Percentiles rank a stretch among this genome's conserved stretches.
Evolutionary conservation across 768 basidiomycete species (phyloP).

Genomic region (Hydnomerulius pinastri): DNA sequence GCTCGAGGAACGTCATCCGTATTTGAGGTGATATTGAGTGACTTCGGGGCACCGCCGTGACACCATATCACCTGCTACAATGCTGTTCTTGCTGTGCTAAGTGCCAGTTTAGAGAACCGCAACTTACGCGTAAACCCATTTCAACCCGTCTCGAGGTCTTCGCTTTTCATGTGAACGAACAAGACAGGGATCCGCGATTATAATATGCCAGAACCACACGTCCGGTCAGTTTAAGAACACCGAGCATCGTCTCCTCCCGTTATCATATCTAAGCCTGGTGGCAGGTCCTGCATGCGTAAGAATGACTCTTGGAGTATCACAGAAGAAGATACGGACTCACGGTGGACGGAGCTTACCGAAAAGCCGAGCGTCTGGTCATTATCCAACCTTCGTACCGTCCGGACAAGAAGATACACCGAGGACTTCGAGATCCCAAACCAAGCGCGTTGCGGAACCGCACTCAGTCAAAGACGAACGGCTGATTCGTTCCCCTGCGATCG

Average conservation of each 20-base stretch:
- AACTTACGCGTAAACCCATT: too few species aligned
- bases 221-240: background rate
- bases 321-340: conserved; percentile 1
- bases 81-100: too few species aligned
- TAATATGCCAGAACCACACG: background rate
- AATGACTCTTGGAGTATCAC: too few species aligned
- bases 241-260: background rate
- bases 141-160: too few species aligned
- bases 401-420: background rate
- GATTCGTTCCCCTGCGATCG: background rate
- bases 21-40: background rate
- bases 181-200: too few species aligned
- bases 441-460: conserved; percentile 11
- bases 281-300: background rate
- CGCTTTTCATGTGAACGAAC: too few species aligned
- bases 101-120: too few species aligned
- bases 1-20: too few species aligned
- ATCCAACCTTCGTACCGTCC: background rate
- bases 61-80: too few species aligned
- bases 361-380: background rate
- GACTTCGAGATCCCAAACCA: background rate
- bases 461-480: conserved; percentile 13
- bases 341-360: conserved; percentile 10
- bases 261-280: background rate
- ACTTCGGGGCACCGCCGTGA: background rate